phyloP scores from a whole-genome alignment of 805 yeast species.

The Zygosaccharomyces bailii region DNA sequence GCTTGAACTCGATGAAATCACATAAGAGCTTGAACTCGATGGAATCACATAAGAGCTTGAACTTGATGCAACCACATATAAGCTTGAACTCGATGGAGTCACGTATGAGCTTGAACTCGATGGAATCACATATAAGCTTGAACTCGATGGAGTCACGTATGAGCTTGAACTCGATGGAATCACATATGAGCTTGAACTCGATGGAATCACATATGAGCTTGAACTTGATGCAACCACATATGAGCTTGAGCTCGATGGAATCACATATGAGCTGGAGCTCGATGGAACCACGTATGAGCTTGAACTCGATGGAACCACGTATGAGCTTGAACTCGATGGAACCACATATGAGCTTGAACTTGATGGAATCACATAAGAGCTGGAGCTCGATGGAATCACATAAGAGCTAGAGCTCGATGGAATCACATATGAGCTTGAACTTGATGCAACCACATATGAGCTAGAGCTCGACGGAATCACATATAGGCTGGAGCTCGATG shows the following conservation, averaged over 20 bases:
- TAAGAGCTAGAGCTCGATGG: neutral
- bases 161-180: neutral
- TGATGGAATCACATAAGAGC: neutral
- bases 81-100: too few species aligned
- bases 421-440: neutral
- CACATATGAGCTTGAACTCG: neutral
- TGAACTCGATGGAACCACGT: conserved; percentile 1
- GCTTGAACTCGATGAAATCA: neutral
- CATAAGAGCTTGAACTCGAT: neutral
- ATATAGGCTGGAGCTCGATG: neutral
- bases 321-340: conserved; percentile 1
- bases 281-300: neutral
- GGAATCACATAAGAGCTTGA: neutral
- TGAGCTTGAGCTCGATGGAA: neutral
- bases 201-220: neutral
- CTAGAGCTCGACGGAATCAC: neutral
- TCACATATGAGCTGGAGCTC: conserved; percentile 3
- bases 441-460: neutral
- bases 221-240: neutral
- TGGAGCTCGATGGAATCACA: conserved; percentile 1
- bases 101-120: conserved; percentile 2
- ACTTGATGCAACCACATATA: neutral
- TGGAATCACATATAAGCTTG: neutral
- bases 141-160: neutral
- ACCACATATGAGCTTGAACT: neutral